Evolutionary conservation across 306 rosid genomes (phyloP).

Genomic region (Herpetospermum pedunculosum): DNA sequence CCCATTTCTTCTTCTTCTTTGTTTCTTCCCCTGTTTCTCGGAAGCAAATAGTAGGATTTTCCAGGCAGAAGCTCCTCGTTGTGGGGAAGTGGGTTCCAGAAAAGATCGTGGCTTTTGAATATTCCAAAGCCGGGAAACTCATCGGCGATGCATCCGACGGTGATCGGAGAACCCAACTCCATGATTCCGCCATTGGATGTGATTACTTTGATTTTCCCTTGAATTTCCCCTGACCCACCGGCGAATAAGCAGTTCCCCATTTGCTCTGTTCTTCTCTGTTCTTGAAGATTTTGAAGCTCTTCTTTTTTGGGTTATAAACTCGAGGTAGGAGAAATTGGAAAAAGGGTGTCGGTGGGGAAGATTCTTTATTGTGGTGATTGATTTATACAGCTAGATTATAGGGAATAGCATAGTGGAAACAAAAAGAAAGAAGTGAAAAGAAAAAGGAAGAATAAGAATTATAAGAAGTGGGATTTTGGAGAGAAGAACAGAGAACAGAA

Average conservation of each 20-base stretch:
- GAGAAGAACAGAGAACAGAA: neutral
- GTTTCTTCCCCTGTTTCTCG: constrained; percentile 20
- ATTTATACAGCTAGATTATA: neutral
- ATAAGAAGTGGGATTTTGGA: neutral
- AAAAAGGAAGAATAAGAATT: neutral
- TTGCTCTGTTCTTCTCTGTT: neutral
- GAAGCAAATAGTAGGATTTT: constrained; percentile 52
- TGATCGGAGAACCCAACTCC: constrained; percentile 56
- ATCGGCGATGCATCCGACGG: constrained; percentile 42
- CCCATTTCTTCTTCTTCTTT: neutral
- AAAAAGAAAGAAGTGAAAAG: neutral
- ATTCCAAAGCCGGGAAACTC: constrained; percentile 64
- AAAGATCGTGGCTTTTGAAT: constrained; percentile 62
- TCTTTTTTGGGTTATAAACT: neutral
- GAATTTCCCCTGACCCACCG: neutral
- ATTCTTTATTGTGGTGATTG: neutral
- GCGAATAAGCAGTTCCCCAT: constrained; percentile 16
- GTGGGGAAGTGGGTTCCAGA: constrained; percentile 56
- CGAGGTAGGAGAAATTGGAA: too few relatives aligned
- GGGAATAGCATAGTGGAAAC: neutral
- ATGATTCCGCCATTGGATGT: constrained; percentile 75
- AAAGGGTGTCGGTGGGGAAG: neutral
- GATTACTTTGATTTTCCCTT: constrained; percentile 35
- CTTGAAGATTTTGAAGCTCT: neutral
- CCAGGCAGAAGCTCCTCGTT: constrained; percentile 48